Conservation (phyloP, 2,329 filamentous ascomycete species). For the Thelonectria discophora region DNA sequence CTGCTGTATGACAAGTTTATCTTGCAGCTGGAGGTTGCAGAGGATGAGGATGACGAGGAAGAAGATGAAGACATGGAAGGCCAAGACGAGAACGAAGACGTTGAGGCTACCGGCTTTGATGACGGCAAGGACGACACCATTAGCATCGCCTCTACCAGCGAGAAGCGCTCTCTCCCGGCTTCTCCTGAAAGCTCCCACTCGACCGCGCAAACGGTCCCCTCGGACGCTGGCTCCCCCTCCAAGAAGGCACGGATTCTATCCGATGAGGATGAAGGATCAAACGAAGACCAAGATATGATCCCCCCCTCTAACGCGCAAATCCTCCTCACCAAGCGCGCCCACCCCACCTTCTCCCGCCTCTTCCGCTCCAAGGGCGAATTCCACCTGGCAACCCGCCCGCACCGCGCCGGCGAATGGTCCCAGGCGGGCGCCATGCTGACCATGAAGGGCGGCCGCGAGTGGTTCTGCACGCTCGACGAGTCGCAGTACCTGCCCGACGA, state of each 20-base stretch:
- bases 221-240: slow-evolving; percentile 19
- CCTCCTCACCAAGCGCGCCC: slow-evolving; percentile 63
- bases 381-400: slow-evolving; percentile 66
- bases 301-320: slow-evolving; percentile 54
- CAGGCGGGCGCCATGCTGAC: slow-evolving; percentile 73
- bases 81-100: slow-evolving; percentile 27
- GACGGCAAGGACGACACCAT: slow-evolving; percentile 23
- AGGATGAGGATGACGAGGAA: slow-evolving; percentile 47
- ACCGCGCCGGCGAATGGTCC: slow-evolving; percentile 66
- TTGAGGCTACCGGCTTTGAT: slow-evolving; percentile 29
- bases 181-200: slow-evolving; percentile 40
- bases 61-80: slow-evolving; percentile 41
- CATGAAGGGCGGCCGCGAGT: slow-evolving; percentile 61
- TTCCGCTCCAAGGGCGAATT: slow-evolving; percentile 72
- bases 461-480: slow-evolving; percentile 68
- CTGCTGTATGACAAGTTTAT: slow-evolving; percentile 61
- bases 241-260: slow-evolving; percentile 32
- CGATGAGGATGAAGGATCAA: slow-evolving; percentile 28
- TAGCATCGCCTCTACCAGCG: slow-evolving; percentile 16
- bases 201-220: slow-evolving; percentile 37
- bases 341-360: slow-evolving; percentile 62
- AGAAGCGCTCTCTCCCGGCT: slow-evolving; percentile 30
- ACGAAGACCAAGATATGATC: slow-evolving; percentile 40
- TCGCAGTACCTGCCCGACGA: slow-evolving; percentile 60
- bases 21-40: slow-evolving; percentile 56